Percentiles rank a stretch among this genome's conserved stretches.
These are phyloP conservation scores for Lasiodiplodia hormozganensis DNA, from an alignment of 2,329 filamentous ascomycete species.

Conservation along the genomic window DNA sequence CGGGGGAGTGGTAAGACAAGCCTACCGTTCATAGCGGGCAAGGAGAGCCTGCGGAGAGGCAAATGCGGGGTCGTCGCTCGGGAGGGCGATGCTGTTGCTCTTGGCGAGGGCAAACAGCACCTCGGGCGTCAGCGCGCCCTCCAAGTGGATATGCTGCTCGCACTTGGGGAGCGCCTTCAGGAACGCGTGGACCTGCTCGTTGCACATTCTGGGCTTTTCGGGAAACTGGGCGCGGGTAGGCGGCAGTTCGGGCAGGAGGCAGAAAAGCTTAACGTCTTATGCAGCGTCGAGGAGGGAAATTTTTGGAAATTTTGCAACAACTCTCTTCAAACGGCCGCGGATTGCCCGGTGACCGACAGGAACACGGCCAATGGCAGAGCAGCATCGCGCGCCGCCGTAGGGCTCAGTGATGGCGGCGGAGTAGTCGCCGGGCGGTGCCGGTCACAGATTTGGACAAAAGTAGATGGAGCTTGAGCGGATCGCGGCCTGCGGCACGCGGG, in stretches of 20 bases:
- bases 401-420: neutral
- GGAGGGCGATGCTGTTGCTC: constrained; percentile 69
- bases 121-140: constrained; percentile 74
- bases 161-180: constrained; percentile 75
- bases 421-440: constrained; percentile 3
- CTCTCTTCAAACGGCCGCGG: constrained; percentile 20
- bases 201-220: constrained; percentile 57
- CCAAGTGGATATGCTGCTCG: constrained; percentile 82
- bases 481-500: constrained; percentile 9
- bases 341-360: constrained; percentile 15
- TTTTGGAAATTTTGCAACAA: constrained; percentile 3
- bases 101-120: constrained; percentile 73
- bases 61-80: constrained; percentile 66
- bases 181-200: constrained; percentile 63
- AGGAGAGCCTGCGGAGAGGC: constrained; percentile 64
- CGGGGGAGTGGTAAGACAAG: constrained; percentile 1
- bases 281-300: neutral
- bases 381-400: neutral
- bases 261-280: neutral
- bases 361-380: constrained; percentile 6
- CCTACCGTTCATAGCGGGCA: constrained; percentile 64
- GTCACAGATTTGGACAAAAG: constrained; percentile 1
- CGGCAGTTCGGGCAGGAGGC: neutral
- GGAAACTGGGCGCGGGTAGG: constrained; percentile 6
- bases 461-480: neutral